Base-by-base conservation (phyloP, 192 early-diverging fungal species). In the Diversispora epigaea region DNA sequence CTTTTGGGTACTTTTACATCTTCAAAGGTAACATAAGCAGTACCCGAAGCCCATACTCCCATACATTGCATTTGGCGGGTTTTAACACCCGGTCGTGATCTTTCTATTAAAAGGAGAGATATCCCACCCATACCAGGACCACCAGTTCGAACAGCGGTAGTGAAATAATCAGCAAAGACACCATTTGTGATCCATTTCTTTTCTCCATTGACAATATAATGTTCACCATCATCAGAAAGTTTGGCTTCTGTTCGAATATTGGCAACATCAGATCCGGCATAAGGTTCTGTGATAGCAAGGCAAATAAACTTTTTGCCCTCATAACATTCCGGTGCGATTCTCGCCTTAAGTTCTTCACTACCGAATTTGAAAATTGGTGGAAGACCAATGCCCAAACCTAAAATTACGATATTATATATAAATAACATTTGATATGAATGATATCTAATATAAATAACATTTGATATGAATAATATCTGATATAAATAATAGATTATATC, bases 131-230 rank as follows among this genome's bases (percentile, higher is more conserved):
- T 92, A 43, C 93, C 93, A 15, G 81, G 80, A 4, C 86, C 88
- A 46, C 93, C 93, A 6, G 93, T 95, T 21, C 93, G 87, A 73
- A 86, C 86, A 40, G 93, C 93, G 6, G 89, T 85, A 6, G 92
- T 94, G 73, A 95, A 95, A 81, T 89, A 94, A 71, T 94, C 91
- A 14, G 92, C 89, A 83, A 89, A 95, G 14, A 85, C 84, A 75
- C 93, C 92, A 79, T 91, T 94, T n/a, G 91, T 92, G 65, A 91
- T 86, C 91, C 91, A 95, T 78, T 91, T 93, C 86, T 94, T 94
- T 76, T 94, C 93, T 8, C 93, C 93, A 68, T 94, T 94, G 60
- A 92, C 87, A 47, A 93, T 84, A 76, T 87, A 94, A 60, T 85
- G 79, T 77, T 92, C 85, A 7, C 92, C 93, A 72, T 89, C 88